Percentiles rank a stretch among this genome's conserved stretches.
Conservation (phyloP, 2,329 filamentous ascomycete genomes). For the Fusarium poae region DNA sequence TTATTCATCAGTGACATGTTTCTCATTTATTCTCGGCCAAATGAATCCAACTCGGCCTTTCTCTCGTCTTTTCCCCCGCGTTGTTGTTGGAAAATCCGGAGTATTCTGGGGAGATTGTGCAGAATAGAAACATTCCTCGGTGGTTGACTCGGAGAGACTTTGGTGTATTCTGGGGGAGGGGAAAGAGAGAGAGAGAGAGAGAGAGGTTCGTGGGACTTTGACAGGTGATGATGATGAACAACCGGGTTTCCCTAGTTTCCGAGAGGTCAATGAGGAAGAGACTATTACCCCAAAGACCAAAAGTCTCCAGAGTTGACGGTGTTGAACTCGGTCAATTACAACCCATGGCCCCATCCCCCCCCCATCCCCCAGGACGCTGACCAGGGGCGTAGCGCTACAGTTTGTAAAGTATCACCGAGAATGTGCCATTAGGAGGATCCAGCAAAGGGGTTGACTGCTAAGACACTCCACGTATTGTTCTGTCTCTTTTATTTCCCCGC, state of each 20-base stretch:
- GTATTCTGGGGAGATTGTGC: constrained; percentile 28
- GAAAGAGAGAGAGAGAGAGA: no score
- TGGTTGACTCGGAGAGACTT: constrained; percentile 44
- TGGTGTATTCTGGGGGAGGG: constrained; percentile 35
- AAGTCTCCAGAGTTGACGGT: constrained; percentile 21
- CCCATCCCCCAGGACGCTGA: constrained; percentile 26
- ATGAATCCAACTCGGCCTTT: constrained; percentile 23
- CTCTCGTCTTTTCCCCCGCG: constrained; percentile 14
- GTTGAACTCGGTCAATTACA: constrained; percentile 49
- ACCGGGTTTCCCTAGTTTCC: neutral
- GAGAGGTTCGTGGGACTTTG: neutral
- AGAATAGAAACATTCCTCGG: constrained; percentile 32
- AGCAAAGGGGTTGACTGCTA: constrained; percentile 1
- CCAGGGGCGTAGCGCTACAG: constrained; percentile 45
- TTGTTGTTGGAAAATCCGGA: constrained; percentile 33
- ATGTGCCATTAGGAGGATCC: constrained; percentile 49
- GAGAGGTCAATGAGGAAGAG: constrained; percentile 9
- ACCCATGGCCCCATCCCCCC: constrained; percentile 39
- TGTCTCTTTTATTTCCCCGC: constrained; percentile 36
- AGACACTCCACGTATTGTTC: no score
- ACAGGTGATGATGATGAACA: constrained; percentile 9
- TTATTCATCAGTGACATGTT: neutral
- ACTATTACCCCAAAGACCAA: constrained; percentile 23
- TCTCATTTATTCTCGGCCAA: constrained; percentile 10
- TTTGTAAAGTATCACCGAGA: constrained; percentile 53